These are phyloP conservation scores for Mucor piriformis DNA, from an alignment of 371 early-diverging fungal genomes.

Conservation along the genomic window DNA sequence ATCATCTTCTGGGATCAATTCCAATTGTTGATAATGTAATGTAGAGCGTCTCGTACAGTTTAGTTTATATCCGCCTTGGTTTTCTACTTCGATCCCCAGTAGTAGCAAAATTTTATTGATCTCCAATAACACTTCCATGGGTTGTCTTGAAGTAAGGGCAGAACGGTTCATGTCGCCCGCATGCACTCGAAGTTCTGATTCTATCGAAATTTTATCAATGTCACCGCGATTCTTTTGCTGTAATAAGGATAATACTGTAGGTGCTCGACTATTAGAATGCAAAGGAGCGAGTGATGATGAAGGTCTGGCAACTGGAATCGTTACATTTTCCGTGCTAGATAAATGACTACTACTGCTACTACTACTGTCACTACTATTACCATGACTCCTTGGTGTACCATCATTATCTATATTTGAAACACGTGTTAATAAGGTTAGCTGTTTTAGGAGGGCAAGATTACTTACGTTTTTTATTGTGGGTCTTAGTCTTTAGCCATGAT, in stretches of 20 bases:
- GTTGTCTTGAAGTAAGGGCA: constrained; percentile 71
- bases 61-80: constrained; percentile 70
- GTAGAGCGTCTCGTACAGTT: constrained; percentile 61
- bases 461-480: constrained; percentile 15
- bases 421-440: neutral
- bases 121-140: constrained; percentile 69
- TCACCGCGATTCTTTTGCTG: constrained; percentile 15
- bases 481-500: constrained; percentile 24
- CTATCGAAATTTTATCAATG: constrained; percentile 1
- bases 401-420: neutral
- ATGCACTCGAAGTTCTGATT: constrained; percentile 66
- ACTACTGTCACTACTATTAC: neutral
- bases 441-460: neutral
- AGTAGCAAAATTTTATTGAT: constrained; percentile 63
- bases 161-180: constrained; percentile 77
- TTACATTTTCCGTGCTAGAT: constrained; percentile 1
- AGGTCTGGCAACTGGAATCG: constrained; percentile 11
- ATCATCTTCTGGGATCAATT: neutral
- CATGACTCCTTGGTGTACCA: neutral
- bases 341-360: neutral
- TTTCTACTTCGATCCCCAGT: constrained; percentile 73
- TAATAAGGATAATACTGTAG: neutral
- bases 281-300: neutral
- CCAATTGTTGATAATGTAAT: neutral
- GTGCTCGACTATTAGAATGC: constrained; percentile 1